Evolutionary conservation across 345 rosid genomes (phyloP).

Genomic region (Pseudoturritis turrita): DNA sequence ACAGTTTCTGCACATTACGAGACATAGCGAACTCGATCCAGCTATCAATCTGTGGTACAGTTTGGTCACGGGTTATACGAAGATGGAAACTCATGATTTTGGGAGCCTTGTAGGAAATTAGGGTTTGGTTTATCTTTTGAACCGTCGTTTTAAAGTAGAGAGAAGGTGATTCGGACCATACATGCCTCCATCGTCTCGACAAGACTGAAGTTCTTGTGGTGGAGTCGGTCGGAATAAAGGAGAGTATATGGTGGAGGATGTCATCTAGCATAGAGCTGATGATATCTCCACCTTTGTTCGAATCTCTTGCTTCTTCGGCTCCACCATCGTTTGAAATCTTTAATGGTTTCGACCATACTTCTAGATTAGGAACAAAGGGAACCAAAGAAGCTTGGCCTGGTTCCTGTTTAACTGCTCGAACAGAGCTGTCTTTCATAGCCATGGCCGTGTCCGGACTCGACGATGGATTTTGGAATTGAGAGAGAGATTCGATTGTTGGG

Average conservation of each 20-base stretch:
- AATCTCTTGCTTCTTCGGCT: no score
- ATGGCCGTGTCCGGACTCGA: no score
- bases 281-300: neutral
- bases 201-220: neutral
- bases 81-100: neutral
- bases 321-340: no score
- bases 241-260: constrained; percentile 6
- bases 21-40: neutral
- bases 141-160: neutral
- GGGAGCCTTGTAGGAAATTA: neutral
- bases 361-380: no score
- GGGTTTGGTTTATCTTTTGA: neutral
- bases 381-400: no score
- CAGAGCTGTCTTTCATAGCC: no score
- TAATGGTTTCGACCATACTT: no score
- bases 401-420: no score
- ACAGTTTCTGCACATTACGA: neutral
- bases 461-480: no score
- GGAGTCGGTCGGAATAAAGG: neutral
- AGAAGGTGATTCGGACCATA: neutral
- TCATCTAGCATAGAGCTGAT: neutral
- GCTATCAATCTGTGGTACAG: neutral
- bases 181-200: constrained; percentile 3
- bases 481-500: no score
- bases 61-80: neutral